These are phyloP conservation scores for Suillus paluster DNA, from an alignment of 768 basidiomycete genomes.

Conservation along the genomic window DNA sequence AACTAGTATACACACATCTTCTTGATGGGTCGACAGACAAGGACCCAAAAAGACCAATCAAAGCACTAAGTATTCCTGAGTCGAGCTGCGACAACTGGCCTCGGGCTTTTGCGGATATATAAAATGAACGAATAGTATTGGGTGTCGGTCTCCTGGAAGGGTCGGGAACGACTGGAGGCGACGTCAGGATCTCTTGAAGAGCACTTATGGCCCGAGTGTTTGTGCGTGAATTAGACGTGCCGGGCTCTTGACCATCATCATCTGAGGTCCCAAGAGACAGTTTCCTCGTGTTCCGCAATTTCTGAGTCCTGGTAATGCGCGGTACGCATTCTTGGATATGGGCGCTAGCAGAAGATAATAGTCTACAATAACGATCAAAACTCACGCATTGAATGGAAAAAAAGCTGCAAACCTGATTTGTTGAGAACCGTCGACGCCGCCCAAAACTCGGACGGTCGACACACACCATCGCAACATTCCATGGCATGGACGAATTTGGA, in stretches of 20 bases:
- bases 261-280: not conserved
- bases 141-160: conserved; percentile 23
- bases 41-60: conserved; percentile 56
- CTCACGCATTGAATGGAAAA: too few species aligned
- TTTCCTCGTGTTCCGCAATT: not conserved
- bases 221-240: not conserved
- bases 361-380: not conserved
- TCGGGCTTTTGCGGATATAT: conserved; percentile 39
- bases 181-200: not conserved
- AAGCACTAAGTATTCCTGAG: conserved; percentile 40
- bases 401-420: not conserved
- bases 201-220: conserved; percentile 6
- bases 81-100: conserved; percentile 40
- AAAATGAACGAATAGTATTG: conserved; percentile 44
- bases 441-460: conserved; percentile 53
- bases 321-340: conserved; percentile 4
- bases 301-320: not conserved
- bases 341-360: conserved; percentile 3
- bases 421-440: conserved; percentile 35
- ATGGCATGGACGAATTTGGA: conserved; percentile 48
- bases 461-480: conserved; percentile 82
- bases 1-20: conserved; percentile 30
- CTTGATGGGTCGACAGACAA: conserved; percentile 42
- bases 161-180: not conserved
- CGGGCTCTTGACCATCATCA: not conserved